These are phyloP conservation scores for Trichoderma sp. DNA, from an alignment of 2,329 filamentous ascomycete species.

Conservation along the genomic window DNA sequence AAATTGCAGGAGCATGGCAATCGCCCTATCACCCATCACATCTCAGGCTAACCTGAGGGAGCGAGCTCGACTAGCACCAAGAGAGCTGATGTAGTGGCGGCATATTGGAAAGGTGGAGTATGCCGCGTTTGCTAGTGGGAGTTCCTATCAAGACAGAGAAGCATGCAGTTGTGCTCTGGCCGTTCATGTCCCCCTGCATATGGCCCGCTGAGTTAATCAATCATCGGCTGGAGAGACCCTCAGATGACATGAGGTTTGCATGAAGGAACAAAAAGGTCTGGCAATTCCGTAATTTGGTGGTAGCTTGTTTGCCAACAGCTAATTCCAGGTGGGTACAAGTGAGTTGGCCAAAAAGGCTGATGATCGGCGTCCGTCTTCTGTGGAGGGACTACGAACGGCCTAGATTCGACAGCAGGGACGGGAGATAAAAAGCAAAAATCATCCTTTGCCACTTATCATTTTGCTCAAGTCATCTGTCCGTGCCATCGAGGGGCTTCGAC, in stretches of 20 bases:
- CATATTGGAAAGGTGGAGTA: not conserved
- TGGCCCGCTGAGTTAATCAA: not conserved
- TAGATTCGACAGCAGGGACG: not conserved
- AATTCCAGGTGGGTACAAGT: not conserved
- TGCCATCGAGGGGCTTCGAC: not conserved
- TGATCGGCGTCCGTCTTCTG: not conserved
- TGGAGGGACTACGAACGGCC: slow-evolving; percentile 6
- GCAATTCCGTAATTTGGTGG: not conserved
- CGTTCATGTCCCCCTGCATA: not conserved
- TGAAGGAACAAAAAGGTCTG: not conserved
- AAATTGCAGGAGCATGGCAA: slow-evolving; percentile 20
- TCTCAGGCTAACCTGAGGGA: slow-evolving; percentile 13
- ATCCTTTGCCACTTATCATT: not conserved
- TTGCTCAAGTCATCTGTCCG: not conserved
- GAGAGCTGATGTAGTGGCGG: slow-evolving; percentile 7
- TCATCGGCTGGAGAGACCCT: not conserved
- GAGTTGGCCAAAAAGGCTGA: not conserved
- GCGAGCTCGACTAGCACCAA: not conserved
- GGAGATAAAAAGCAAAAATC: not conserved
- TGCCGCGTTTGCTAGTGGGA: not conserved
- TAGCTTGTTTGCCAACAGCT: not conserved
- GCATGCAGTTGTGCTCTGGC: not conserved
- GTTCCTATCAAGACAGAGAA: not conserved
- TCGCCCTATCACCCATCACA: slow-evolving; percentile 20
- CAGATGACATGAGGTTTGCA: not conserved